Percentiles rank a stretch among this genome's conserved stretches.
Conservation (phyloP, 1,284 basidiomycete species). For the Afroboletus lepidellus region DNA sequence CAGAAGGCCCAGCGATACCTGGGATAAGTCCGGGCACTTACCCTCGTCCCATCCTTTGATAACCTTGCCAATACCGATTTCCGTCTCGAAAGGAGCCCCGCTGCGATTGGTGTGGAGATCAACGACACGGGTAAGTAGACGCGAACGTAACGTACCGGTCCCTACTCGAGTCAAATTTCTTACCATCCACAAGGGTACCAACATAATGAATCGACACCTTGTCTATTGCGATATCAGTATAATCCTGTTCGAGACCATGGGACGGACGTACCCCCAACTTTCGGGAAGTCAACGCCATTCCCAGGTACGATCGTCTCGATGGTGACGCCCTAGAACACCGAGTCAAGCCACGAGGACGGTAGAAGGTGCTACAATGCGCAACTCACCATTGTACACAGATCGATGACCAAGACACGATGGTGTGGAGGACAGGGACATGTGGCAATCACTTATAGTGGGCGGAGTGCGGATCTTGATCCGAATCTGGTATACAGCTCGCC, state of each 20-base stretch:
- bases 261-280: conserved; percentile 43
- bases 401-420: conserved; percentile 36
- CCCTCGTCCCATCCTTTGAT: conserved; percentile 94
- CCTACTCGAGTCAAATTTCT: conserved; percentile 69
- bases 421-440: conserved; percentile 36
- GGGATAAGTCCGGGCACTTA: conserved; percentile 35
- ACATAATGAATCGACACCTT: conserved; percentile 70
- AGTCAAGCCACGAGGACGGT: neutral
- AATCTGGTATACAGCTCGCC: conserved; percentile 27
- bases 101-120: conserved; percentile 37
- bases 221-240: conserved; percentile 37
- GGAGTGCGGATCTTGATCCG: conserved; percentile 76
- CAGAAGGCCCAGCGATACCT: conserved; percentile 6
- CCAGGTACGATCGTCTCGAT: conserved; percentile 43
- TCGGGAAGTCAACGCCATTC: conserved; percentile 47
- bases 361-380: neutral
- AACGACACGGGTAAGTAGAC: neutral
- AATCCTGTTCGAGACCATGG: conserved; percentile 11
- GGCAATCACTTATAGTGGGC: conserved; percentile 53
- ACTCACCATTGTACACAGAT: conserved; percentile 35
- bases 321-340: conserved; percentile 29
- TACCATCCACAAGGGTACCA: conserved; percentile 62
- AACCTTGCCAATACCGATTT: conserved; percentile 79
- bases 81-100: conserved; percentile 62
- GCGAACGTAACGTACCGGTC: conserved; percentile 50